Evolutionary conservation across 805 yeast genomes (phyloP).

Genomic region (Saturnispora besseyi): DNA sequence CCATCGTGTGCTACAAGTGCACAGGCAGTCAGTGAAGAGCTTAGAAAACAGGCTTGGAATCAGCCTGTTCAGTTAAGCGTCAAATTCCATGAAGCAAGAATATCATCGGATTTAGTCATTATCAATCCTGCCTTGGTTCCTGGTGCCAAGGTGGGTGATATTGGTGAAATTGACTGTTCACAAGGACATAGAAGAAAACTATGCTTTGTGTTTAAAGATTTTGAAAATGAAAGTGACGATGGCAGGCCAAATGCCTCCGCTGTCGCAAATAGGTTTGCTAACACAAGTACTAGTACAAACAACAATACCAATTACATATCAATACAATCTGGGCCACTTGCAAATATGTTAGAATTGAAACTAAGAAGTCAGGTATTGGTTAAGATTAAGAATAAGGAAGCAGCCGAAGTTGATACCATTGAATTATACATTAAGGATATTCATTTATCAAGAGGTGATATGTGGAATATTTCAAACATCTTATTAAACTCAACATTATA

Average conservation of each 20-base stretch:
- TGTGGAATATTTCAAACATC: slow-evolving; percentile 73
- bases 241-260: background rate
- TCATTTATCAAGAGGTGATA: slow-evolving; percentile 78
- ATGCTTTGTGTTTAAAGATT: slow-evolving; percentile 35
- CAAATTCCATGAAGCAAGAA: slow-evolving; percentile 59
- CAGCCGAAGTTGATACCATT: slow-evolving; percentile 69
- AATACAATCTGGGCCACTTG: slow-evolving; percentile 50
- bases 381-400: slow-evolving; percentile 33
- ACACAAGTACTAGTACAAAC: slow-evolving; percentile 17
- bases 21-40: slow-evolving; percentile 2
- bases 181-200: slow-evolving; percentile 30
- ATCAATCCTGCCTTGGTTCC: slow-evolving; percentile 53
- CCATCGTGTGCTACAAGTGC: background rate
- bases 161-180: slow-evolving; percentile 58
- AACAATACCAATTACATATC: slow-evolving; percentile 35
- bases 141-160: slow-evolving; percentile 61
- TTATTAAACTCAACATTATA: slow-evolving; percentile 59
- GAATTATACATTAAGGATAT: slow-evolving; percentile 78
- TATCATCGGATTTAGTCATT: slow-evolving; percentile 49
- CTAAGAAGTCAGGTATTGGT: slow-evolving; percentile 60
- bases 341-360: slow-evolving; percentile 51
- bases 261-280: slow-evolving; percentile 9
- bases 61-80: slow-evolving; percentile 38
- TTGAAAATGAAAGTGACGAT: slow-evolving; percentile 5
- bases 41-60: slow-evolving; percentile 1